These are phyloP conservation scores for Apiospora rasikravindrae DNA, from an alignment of 2,329 filamentous ascomycete species.

Conservation along the genomic window DNA sequence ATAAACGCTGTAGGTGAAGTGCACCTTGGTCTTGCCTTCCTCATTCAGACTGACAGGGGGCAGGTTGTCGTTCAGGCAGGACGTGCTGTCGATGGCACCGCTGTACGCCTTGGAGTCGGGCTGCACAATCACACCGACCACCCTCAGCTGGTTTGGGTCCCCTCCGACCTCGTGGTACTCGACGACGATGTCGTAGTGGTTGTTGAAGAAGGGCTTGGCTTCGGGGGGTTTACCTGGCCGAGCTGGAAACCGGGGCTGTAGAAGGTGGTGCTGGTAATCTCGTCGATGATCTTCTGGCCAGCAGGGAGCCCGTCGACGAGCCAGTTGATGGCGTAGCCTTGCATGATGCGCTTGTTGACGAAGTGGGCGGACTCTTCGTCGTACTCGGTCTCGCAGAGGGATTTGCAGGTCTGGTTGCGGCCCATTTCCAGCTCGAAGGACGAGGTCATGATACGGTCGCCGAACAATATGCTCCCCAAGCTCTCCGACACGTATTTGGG, in stretches of 20 bases:
- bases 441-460: slow-evolving; percentile 96
- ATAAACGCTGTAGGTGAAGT: slow-evolving; percentile 90
- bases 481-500: slow-evolving; percentile 84
- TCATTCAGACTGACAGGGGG: slow-evolving; percentile 66
- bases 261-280: slow-evolving; percentile 76
- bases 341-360: slow-evolving; percentile 79
- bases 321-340: slow-evolving; percentile 95
- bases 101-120: slow-evolving; percentile 73
- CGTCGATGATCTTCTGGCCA: slow-evolving; percentile 80
- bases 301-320: slow-evolving; percentile 92
- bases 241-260: slow-evolving; percentile 92
- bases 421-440: slow-evolving; percentile 89
- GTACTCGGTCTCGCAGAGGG: slow-evolving; percentile 72
- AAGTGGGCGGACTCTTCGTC: slow-evolving; percentile 73
- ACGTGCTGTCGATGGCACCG: slow-evolving; percentile 51
- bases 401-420: slow-evolving; percentile 85
- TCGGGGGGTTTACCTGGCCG: slow-evolving; percentile 53
- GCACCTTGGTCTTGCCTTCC: slow-evolving; percentile 65
- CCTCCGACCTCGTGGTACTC: slow-evolving; percentile 85
- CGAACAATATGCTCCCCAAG: slow-evolving; percentile 94
- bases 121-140: slow-evolving; percentile 90
- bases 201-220: slow-evolving; percentile 73
- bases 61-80: slow-evolving; percentile 62
- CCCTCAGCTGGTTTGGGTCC: slow-evolving; percentile 73
- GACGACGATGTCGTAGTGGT: slow-evolving; percentile 92